A percentile compares a stretch with the other conserved stretches of the same genome.
Evolutionary conservation across 2,329 filamentous ascomycete species (phyloP).

Genomic region (Didymosphaeria variabile): DNA sequence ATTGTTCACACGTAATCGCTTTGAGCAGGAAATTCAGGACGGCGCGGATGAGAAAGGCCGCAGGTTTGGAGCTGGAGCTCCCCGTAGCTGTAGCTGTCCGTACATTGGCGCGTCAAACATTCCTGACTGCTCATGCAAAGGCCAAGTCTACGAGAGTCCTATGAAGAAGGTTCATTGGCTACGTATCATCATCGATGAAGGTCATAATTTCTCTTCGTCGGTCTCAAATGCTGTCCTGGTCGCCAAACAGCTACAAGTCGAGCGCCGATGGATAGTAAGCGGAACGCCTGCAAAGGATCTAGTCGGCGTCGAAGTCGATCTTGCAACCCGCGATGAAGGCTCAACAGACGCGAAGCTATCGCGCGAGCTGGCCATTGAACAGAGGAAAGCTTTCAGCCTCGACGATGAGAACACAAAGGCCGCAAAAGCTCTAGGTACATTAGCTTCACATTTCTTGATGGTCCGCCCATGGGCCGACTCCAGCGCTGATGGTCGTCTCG

Average conservation of each 20-base stretch:
- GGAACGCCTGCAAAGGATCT: slow-evolving; percentile 88
- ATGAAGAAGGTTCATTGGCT: slow-evolving; percentile 82
- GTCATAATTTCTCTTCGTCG: slow-evolving; percentile 80
- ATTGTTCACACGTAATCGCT: slow-evolving; percentile 76
- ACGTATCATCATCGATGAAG: slow-evolving; percentile 90
- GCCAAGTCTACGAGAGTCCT: slow-evolving; percentile 63
- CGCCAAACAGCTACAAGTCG: slow-evolving; percentile 64
- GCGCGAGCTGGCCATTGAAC: slow-evolving; percentile 47
- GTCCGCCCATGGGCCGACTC: slow-evolving; percentile 81
- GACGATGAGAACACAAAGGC: slow-evolving; percentile 52
- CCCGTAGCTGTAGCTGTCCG: slow-evolving; percentile 43
- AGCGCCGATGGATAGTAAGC: slow-evolving; percentile 87
- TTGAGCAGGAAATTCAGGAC: slow-evolving; percentile 72
- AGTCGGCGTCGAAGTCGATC: slow-evolving; percentile 74
- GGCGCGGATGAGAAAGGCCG: slow-evolving; percentile 58
- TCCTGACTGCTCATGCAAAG: slow-evolving; percentile 57
- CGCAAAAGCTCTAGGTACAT: slow-evolving; percentile 70
- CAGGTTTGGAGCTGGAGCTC: slow-evolving; percentile 32
- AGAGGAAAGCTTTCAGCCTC: slow-evolving; percentile 51
- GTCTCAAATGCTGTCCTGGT: slow-evolving; percentile 67
- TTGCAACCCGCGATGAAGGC: slow-evolving; percentile 50
- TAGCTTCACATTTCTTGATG: slow-evolving; percentile 74
- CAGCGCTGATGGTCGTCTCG: slow-evolving; percentile 65
- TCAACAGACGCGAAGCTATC: slow-evolving; percentile 33
- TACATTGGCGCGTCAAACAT: slow-evolving; percentile 57